Base-by-base conservation (phyloP, 2,329 filamentous ascomycete species). In the Ceratocystis harringtonii region DNA sequence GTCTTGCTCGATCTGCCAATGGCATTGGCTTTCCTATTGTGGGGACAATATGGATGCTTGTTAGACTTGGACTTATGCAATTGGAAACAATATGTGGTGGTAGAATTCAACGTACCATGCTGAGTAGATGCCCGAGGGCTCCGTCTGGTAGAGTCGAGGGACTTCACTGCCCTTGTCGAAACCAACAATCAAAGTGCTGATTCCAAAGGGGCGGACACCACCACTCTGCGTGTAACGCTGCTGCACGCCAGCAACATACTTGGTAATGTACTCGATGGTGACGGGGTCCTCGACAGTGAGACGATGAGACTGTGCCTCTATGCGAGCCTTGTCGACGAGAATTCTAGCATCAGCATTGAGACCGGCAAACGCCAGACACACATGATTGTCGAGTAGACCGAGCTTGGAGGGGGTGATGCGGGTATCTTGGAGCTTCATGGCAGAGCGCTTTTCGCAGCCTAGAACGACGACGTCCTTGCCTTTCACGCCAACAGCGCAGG, bases 341-440 rank as follows among this genome's bases (percentile, higher is more conserved):
- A 99, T 99, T 74, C 94, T 86, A 72, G 95, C 94, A 78, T 99
- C 94, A 75, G 94, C 94, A 77, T 99, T 99, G 71, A 99, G 82
- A 67, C 94, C 94, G 69, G 94, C 94, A 72, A 99, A 99, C 70
- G 94, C 94, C 70, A 99, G 89, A 75, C 92, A 95, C 72, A 96
- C 92, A 78, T 99, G 94, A 73, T 86, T 89, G 77, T 99, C 94
- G 74, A 99, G 85, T 70, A 96, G 85, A 72, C 92, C 91, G 76
- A 99, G 96, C 83, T 99, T 99, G 71, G 94, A 97, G 12, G 94
- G 94, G 36, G 94, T 99, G 77, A 99, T 99, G 75, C 94, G 88
- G 67, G 95, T 99, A 78, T 99, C 94, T 82, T 99, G 94, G 68
- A 99, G 86, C 80, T 99, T 99, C 89, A 99, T 96, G 43, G 94